Percentiles rank a stretch among this genome's conserved stretches.
These are phyloP conservation scores for Aureobasidium sp. DNA, from an alignment of 2,329 filamentous ascomycete species.

Conservation along the genomic window DNA sequence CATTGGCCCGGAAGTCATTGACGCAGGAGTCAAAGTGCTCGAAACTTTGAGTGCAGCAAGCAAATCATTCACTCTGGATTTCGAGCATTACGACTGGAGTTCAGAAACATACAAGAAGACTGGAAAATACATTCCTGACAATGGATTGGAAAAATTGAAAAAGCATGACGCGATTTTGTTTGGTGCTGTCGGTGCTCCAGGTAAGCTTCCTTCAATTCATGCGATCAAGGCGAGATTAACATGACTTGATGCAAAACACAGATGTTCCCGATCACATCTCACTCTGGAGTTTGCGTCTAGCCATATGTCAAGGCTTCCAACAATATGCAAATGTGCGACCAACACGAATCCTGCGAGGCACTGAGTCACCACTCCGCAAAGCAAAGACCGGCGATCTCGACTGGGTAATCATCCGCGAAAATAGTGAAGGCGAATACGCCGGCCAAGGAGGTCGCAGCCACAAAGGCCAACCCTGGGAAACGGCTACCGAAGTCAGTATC, in stretches of 20 bases:
- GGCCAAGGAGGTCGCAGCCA: constrained; percentile 59
- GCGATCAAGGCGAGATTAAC: neutral
- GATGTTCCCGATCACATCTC: constrained; percentile 53
- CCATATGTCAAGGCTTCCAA: constrained; percentile 50
- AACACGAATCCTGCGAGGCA: constrained; percentile 55
- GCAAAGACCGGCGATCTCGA: constrained; percentile 53
- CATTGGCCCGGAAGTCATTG: constrained; percentile 62
- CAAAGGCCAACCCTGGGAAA: constrained; percentile 52
- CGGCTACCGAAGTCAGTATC: constrained; percentile 55
- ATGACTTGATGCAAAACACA: neutral
- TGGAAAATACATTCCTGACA: constrained; percentile 58
- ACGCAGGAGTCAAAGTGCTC: constrained; percentile 56
- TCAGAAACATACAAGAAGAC: constrained; percentile 59
- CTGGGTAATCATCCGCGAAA: constrained; percentile 62
- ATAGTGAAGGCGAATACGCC: constrained; percentile 60
- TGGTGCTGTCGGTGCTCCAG: constrained; percentile 58
- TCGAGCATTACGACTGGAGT: constrained; percentile 60
- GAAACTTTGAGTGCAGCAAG: constrained; percentile 44
- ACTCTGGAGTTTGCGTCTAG: constrained; percentile 49
- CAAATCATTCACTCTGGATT: constrained; percentile 53
- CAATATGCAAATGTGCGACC: constrained; percentile 54
- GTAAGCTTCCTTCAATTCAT: constrained; percentile 25
- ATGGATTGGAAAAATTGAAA: constrained; percentile 50
- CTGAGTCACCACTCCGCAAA: constrained; percentile 49
- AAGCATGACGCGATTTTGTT: constrained; percentile 62